Conservation (phyloP, 257 asterid genomes). For the Salvia rosmarinus region DNA sequence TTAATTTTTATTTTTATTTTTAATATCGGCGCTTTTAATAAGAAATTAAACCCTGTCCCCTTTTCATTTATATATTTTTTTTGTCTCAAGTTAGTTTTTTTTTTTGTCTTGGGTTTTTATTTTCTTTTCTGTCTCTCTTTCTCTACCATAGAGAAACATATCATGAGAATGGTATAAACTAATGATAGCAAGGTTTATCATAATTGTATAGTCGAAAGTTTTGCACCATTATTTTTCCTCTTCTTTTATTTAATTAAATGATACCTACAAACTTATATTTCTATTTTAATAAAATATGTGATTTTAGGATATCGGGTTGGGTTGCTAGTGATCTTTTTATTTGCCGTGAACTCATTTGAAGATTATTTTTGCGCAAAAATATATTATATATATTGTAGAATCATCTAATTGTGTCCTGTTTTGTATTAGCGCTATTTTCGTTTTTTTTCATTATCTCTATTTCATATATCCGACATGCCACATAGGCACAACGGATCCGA, state of each 20-base stretch:
- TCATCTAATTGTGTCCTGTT: background rate
- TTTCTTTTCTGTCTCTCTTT: background rate
- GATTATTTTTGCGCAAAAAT: background rate
- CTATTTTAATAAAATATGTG: conserved; percentile 13
- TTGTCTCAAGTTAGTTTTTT: conserved; percentile 26
- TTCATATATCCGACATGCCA: too few relatives aligned
- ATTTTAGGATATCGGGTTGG: background rate
- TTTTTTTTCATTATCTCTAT: too few relatives aligned
- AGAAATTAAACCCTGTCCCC: conserved; percentile 36
- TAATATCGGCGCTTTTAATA: conserved; percentile 34
- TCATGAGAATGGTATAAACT: conserved; percentile 37
- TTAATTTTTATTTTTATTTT: conserved; percentile 28
- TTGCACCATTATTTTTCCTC: conserved; percentile 22
- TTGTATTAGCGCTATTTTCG: background rate
- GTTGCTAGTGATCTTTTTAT: background rate
- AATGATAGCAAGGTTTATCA: conserved; percentile 45
- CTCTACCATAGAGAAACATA: conserved; percentile 39
- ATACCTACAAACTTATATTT: conserved; percentile 5
- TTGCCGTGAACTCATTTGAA: background rate
- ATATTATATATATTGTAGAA: too few relatives aligned
- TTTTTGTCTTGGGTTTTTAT: background rate
- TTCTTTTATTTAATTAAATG: background rate
- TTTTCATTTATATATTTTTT: conserved; percentile 1
- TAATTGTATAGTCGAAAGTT: conserved; percentile 55
- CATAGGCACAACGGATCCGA: too few relatives aligned